Percentiles rank a stretch among this genome's conserved stretches.
These are phyloP conservation scores for Plenodomus biglobosus DNA, from an alignment of 2,329 filamentous ascomycete genomes.

Conservation along the genomic window DNA sequence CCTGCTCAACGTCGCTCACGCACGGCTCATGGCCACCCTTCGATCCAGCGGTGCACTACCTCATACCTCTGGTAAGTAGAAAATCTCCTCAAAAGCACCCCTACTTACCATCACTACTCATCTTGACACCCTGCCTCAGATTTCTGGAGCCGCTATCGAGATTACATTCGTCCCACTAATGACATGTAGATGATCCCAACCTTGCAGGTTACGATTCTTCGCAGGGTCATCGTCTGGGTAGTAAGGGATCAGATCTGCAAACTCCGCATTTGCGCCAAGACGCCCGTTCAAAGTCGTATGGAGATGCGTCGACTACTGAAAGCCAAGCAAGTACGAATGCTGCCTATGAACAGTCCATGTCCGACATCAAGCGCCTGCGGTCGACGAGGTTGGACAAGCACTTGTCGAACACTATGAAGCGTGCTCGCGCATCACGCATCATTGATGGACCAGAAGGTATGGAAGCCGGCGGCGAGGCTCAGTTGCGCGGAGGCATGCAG, in stretches of 20 bases:
- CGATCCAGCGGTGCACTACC: constrained; percentile 80
- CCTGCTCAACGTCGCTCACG: constrained; percentile 85
- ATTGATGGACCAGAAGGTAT: constrained; percentile 82
- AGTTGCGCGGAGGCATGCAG: constrained; percentile 63
- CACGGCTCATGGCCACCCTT: constrained; percentile 82
- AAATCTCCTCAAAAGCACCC: constrained; percentile 11
- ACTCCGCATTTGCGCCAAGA: constrained; percentile 63
- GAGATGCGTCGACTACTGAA: constrained; percentile 60
- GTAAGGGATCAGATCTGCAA: constrained; percentile 51
- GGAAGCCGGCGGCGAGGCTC: constrained; percentile 68
- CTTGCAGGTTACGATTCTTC: constrained; percentile 66
- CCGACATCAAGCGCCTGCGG: constrained; percentile 86
- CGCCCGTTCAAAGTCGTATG: constrained; percentile 72
- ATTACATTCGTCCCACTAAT: constrained; percentile 36
- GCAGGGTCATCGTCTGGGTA: constrained; percentile 61
- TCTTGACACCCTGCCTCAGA: constrained; percentile 36
- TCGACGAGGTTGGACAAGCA: constrained; percentile 95
- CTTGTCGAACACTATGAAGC: constrained; percentile 87
- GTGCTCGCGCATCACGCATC: constrained; percentile 85
- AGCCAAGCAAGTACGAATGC: constrained; percentile 56
- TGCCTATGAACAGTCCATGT: constrained; percentile 92
- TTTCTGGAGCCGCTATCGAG: constrained; percentile 33
- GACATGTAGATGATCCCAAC: constrained; percentile 65
- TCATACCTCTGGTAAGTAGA: constrained; percentile 61
- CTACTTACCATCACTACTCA: constrained; percentile 25